phyloP scores from a whole-genome alignment of 176 grass and related monocot species.

The Carex pumila region DNA sequence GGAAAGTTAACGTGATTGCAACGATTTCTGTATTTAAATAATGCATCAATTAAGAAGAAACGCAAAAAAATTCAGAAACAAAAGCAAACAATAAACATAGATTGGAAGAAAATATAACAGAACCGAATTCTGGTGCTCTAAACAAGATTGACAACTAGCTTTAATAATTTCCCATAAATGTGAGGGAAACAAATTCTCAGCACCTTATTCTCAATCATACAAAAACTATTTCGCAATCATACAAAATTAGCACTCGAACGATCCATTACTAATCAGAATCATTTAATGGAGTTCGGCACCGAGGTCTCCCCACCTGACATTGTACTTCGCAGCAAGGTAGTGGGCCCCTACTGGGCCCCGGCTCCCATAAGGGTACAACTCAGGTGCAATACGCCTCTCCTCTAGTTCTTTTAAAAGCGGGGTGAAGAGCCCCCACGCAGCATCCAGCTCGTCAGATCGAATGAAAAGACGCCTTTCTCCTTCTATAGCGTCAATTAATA shows the following conservation, averaged over 20 bases:
- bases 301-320: constrained; percentile 73
- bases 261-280: background rate
- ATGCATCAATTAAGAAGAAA: background rate
- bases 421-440: constrained; percentile 84
- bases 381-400: constrained; percentile 57
- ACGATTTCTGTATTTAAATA: too few relatives aligned
- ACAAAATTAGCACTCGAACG: background rate
- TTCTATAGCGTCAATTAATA: constrained; percentile 83
- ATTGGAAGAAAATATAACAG: background rate
- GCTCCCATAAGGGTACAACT: constrained; percentile 78
- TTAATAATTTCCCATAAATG: background rate
- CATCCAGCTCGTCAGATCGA: constrained; percentile 89
- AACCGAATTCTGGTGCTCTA: background rate
- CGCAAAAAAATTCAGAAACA: background rate
- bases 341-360: constrained; percentile 77
- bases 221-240: background rate
- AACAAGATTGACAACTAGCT: background rate
- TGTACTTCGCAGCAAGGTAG: constrained; percentile 81
- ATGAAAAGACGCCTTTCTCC: constrained; percentile 93
- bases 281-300: constrained; percentile 34
- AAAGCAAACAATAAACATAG: background rate
- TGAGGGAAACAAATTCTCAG: background rate
- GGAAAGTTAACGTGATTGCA: too few relatives aligned
- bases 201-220: constrained; percentile 3
- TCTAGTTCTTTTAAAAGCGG: constrained; percentile 75